Base-by-base conservation (phyloP, 768 basidiomycete species). In the Boletellus ananas region DNA sequence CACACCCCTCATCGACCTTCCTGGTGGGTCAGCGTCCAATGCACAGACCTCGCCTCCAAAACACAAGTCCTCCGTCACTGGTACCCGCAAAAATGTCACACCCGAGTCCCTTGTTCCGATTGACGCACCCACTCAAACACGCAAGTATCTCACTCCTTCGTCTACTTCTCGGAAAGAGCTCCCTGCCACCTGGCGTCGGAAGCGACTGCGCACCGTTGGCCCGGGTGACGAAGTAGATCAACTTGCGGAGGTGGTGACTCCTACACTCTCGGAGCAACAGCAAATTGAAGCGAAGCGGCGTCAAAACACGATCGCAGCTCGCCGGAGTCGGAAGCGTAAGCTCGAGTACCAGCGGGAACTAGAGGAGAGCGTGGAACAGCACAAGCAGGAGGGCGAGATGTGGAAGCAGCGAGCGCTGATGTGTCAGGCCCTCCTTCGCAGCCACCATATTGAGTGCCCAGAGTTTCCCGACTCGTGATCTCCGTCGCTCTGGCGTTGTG, bases 261-360 rank as follows among this genome's bases (percentile, higher is more conserved):
- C 79, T 12, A 72, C 77, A 0, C 69, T 76, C 3, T 75, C 78
- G 1, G 81, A 81, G 58, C 71, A 81, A 59, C 80, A 85, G 62
- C 83, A 84, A 57, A 87, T 88, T 55, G 85, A 83, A 58, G 78
- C 77, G 37, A 93, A 92, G 73, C 80, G 92, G 27, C 77, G 84
- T 9, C 83, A 85, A 70, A 95, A 95, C 58, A 93, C 92, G 3
- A 68, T 92, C 5, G 91, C 92, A 0, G 93, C 93, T 6, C 80
- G 92, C 2, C 79, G 86, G 27, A 86, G 83, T 61, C 78, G 92
- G 17, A 79, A 79, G 72, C 78, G 87, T 50, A 92, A 90, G 74
- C 66, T 83, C 35, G 77, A 80, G 62, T 80, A 91, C 55, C 77
- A 85, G 57, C 74, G 79, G 47, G 75, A 79, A 49, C 71, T 94